Evolutionary conservation across 768 basidiomycete species (phyloP).

Genomic region (Amanita thiersii): DNA sequence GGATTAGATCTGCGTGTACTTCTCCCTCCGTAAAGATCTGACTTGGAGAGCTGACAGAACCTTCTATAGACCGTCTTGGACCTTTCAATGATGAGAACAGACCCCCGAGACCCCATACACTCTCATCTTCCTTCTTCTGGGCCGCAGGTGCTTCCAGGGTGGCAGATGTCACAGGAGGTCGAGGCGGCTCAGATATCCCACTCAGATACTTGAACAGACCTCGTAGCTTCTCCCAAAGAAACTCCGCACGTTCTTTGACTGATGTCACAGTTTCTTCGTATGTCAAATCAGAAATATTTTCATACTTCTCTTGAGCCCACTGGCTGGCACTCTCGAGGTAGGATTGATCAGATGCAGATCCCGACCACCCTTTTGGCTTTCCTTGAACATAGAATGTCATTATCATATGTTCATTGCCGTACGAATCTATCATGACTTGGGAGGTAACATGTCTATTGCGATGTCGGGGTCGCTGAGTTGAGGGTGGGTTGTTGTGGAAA

Average conservation of each 20-base stretch:
- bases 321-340: constrained; percentile 33
- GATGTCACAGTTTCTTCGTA: constrained; percentile 45
- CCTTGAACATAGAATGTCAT: constrained; percentile 79
- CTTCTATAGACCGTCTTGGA: constrained; percentile 21
- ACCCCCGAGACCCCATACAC: constrained; percentile 51
- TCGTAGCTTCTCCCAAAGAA: constrained; percentile 41
- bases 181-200: constrained; percentile 41
- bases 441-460: constrained; percentile 78
- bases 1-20: constrained; percentile 71
- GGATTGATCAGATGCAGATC: constrained; percentile 27
- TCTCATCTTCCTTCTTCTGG: constrained; percentile 24
- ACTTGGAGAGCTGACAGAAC: constrained; percentile 25
- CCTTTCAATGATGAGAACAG: constrained; percentile 62
- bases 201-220: constrained; percentile 65
- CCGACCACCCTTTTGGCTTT: constrained; percentile 30
- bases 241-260: constrained; percentile 32
- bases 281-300: constrained; percentile 40
- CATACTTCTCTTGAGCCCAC: constrained; percentile 34
- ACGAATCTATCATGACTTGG: constrained; percentile 62
- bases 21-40: constrained; percentile 64
- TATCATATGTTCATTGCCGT: constrained; percentile 77
- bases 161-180: constrained; percentile 21
- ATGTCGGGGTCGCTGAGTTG: constrained; percentile 67
- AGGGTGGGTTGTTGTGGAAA: constrained; percentile 81
- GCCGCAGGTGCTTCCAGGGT: constrained; percentile 9